Evolutionary conservation across 805 yeast species (phyloP).

Genomic region (Cyberlindnera suaveolens): DNA sequence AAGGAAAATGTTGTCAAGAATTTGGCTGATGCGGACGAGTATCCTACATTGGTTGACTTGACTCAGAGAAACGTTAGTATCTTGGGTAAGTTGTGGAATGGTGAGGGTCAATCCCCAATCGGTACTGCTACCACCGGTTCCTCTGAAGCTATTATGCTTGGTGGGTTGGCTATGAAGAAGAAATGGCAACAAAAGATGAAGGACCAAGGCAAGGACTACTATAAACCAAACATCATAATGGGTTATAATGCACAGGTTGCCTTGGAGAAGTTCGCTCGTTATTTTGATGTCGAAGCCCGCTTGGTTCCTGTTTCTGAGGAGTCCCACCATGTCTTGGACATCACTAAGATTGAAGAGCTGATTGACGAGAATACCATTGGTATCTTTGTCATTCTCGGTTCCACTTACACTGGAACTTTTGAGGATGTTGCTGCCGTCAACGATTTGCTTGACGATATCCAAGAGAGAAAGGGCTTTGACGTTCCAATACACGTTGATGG

Average conservation of each 20-base stretch:
- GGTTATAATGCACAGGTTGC: constrained; percentile 93
- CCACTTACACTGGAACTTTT: constrained; percentile 90
- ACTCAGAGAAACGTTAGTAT: constrained; percentile 82
- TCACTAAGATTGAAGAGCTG: constrained; percentile 48
- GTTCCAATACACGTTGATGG: constrained; percentile 92
- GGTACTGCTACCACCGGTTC: constrained; percentile 95
- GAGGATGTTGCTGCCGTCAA: constrained; percentile 65
- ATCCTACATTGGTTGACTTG: constrained; percentile 75
- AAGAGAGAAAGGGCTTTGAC: constrained; percentile 57
- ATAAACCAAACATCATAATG: constrained; percentile 82
- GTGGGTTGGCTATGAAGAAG: constrained; percentile 89
- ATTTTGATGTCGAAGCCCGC: constrained; percentile 86
- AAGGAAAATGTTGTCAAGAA: constrained; percentile 76
- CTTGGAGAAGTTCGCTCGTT: constrained; percentile 87
- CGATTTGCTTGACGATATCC: constrained; percentile 60
- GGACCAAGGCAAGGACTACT: constrained; percentile 51
- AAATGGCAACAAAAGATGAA: constrained; percentile 70
- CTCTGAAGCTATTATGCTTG: constrained; percentile 89
- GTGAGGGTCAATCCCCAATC: constrained; percentile 47
- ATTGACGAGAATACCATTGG: constrained; percentile 93
- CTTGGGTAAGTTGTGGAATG: constrained; percentile 76
- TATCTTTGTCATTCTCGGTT: constrained; percentile 79
- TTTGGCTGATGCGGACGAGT: constrained; percentile 90
- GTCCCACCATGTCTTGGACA: constrained; percentile 61
- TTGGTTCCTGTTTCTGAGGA: constrained; percentile 58